These are phyloP conservation scores for Clonostachys rosea DNA, from an alignment of 2,329 filamentous ascomycete species.

Conservation along the genomic window DNA sequence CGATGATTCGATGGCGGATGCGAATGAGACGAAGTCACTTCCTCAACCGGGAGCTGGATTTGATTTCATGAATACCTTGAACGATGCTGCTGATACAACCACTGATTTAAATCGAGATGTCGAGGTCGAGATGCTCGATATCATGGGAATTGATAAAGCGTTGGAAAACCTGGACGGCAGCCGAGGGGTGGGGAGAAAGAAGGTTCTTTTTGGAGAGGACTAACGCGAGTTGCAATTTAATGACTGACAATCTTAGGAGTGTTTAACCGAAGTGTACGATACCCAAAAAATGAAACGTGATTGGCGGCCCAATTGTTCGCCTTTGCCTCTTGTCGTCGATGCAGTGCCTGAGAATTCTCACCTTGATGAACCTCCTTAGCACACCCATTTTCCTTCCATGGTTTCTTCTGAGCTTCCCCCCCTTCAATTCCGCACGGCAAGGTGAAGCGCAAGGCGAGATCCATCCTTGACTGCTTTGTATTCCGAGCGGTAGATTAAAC, in stretches of 20 bases:
- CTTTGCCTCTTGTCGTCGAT: not conserved
- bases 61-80: constrained; percentile 45
- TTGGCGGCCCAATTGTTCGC: not conserved
- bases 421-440: constrained; percentile 56
- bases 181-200: constrained; percentile 41
- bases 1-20: constrained; percentile 3
- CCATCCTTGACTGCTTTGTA: constrained; percentile 72
- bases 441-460: constrained; percentile 74
- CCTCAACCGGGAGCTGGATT: constrained; percentile 31
- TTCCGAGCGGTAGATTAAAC: constrained; percentile 66
- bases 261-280: constrained; percentile 24
- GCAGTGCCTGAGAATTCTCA: not conserved
- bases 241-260: constrained; percentile 13
- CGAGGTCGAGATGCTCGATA: constrained; percentile 58
- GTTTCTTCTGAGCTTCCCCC: not conserved
- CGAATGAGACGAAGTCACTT: not conserved
- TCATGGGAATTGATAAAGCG: constrained; percentile 60
- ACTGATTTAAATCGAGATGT: constrained; percentile 48
- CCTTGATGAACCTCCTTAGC: too few species aligned
- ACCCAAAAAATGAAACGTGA: constrained; percentile 19
- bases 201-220: constrained; percentile 44
- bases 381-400: too few species aligned
- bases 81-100: constrained; percentile 45
- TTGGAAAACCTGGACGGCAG: constrained; percentile 50
- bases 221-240: constrained; percentile 9